Evolutionary conservation across 2,329 filamentous ascomycete genomes (phyloP), one percentile per base, ranked within the genome.

Genomic region (Fusarium humuli): DNA sequence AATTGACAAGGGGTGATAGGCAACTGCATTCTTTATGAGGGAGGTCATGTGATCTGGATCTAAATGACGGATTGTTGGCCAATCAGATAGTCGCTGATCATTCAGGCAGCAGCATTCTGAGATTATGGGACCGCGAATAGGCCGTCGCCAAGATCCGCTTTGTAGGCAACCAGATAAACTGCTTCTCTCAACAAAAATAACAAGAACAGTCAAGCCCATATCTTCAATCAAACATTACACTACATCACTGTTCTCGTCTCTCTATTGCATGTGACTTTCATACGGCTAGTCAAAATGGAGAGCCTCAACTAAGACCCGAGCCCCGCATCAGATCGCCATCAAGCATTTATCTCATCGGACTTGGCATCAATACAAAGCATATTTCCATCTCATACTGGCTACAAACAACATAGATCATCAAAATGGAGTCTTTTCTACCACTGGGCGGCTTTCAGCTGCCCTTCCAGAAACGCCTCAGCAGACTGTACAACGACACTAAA

Each of bases 401-500:
- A 13, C 25, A 40, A 14, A 18, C 42, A 32, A 14, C 13, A 34
- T 6, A 54, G 3, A 30, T 0, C 27, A 20, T 2, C 13, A 59
- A 65, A 67, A 88, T 87, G 86, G 85, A 85, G 60, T 84, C 84
- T 1, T 83, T 85, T 60, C 74, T 86, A n/a, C 83, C 85, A 12
- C 76, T 83, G 49, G 83, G 83, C 58, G 84, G 85, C 78, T 84
- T 87, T 66, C 83, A 86, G 79, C 79, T 87, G 78, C 85, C 88
- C 50, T 86, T 90, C 63, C 87, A 89, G 77, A 85, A 87, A 65
- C 86, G 88, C 57, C 84, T 93, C 20, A 92, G 90, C 71, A 86
- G 91, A 74, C 87, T 94, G 61, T 94, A 94, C 78, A 91, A 92
- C 72, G 92, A 94, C 81, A 93, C 92, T 61, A 94, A 94, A 77